Evolutionary conservation across 164 flowering plant species (phyloP).

Genomic region (Kalanchoe fedtschenkoi): DNA sequence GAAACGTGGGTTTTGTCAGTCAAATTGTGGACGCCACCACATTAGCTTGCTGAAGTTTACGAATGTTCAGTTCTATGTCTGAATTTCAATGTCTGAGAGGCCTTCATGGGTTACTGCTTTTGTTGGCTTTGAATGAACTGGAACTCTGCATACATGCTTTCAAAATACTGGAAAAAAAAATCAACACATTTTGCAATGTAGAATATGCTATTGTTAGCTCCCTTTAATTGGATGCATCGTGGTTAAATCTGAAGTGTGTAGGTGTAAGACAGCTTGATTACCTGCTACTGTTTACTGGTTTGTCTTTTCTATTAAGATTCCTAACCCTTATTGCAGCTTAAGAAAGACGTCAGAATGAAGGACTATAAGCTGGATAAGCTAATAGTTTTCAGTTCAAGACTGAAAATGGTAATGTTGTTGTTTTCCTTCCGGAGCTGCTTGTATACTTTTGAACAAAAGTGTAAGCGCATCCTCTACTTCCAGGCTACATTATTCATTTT

Average conservation of each 20-base stretch:
- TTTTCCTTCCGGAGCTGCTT: not conserved
- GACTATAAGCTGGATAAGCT: slow-evolving; percentile 75
- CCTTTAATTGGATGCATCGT: not conserved
- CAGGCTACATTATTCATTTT: not conserved
- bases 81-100: not conserved
- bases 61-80: not conserved
- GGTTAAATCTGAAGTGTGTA: not conserved
- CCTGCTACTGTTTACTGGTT: not conserved
- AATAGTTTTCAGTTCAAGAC: slow-evolving; percentile 63
- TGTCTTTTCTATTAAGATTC: not conserved
- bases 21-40: not conserved
- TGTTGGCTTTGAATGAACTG: too few species aligned
- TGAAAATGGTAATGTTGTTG: slow-evolving; percentile 52
- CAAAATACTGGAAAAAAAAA: not conserved
- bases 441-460: not conserved
- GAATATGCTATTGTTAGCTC: not conserved
- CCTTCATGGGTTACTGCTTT: too few species aligned
- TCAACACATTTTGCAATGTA: not conserved
- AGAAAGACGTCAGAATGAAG: slow-evolving; percentile 76
- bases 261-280: not conserved
- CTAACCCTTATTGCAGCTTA: slow-evolving; percentile 38
- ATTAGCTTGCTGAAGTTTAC: not conserved
- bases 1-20: not conserved
- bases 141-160: not conserved
- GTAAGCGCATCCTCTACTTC: too few species aligned